Base-by-base conservation (phyloP, 23 red algal genomes). In the Chondrus crispus region DNA sequence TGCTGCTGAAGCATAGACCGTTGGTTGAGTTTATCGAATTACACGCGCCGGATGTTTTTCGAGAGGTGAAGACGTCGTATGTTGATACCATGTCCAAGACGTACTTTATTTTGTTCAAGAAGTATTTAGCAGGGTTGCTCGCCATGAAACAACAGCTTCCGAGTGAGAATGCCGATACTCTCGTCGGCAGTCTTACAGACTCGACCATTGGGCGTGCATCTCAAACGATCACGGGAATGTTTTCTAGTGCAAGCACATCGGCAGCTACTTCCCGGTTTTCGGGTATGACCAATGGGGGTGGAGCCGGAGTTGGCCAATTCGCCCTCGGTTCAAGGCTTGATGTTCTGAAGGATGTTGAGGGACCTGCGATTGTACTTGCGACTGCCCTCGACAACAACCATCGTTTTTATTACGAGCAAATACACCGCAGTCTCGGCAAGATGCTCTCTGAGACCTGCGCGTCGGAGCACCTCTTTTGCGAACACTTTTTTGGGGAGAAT, bases 401-500 rank as follows among this genome's bases (percentile, higher is more conserved):
- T 68, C 84, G 84, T n/a, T 85, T 99, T 46, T 92, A 86, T 36
- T 91, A 93, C 70, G 97, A 99, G 70, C 90, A 94, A 42, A 94
- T 99, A 50, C 92, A 95, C 46, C 87, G 97, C 35, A 96, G 91
- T n/a, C 68, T 99, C 20, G 90, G 88, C 1, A 99, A 95, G 45
- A 93, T 99, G 76, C 38, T 99, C 19, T 82, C 93, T n/a, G 94
- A 96, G 35, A 93, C 94, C 53, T 99, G 94, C 78, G 89, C 90
- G 4, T 70, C 82, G 33, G 97, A 99, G 89, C 75, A 86, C 46
- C 40, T 89, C 37, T 99, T 96, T 69, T 86, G 60, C 37, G 83
- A 84, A 22, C 50, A 83, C 32, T 92, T 95, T 45, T 96, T 99
- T 37, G 97, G 90, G 18, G 82, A 88, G 33, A 74, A 79, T 44